Percentiles rank a stretch among this genome's conserved stretches.
Evolutionary conservation across 805 yeast species (phyloP).

Genomic region (Lachancea sp.): DNA sequence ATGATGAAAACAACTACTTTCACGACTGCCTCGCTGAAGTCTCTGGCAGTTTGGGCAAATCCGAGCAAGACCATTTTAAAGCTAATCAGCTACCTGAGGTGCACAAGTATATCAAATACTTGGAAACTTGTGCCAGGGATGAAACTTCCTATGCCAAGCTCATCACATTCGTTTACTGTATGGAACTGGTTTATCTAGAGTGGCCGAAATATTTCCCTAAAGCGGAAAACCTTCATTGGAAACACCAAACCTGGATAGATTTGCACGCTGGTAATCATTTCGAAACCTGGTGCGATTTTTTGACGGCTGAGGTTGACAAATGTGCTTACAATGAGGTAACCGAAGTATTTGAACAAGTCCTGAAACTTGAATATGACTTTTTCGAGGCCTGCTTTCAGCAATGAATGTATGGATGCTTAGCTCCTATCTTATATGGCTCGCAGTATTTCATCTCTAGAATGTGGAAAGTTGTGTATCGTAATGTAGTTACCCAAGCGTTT

Average conservation of each 20-base stretch:
- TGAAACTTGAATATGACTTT: slow-evolving; percentile 40
- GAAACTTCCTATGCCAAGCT: slow-evolving; percentile 31
- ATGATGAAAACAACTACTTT: slow-evolving; percentile 46
- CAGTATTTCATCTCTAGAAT: slow-evolving; percentile 10
- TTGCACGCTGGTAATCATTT: slow-evolving; percentile 47
- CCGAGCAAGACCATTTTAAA: slow-evolving; percentile 16
- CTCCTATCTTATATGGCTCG: background rate
- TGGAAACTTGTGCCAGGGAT: slow-evolving; percentile 30
- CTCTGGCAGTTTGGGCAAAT: slow-evolving; percentile 10
- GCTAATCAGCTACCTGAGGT: slow-evolving; percentile 32
- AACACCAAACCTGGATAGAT: slow-evolving; percentile 45
- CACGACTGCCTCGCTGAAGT: slow-evolving; percentile 30
- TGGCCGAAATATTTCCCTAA: slow-evolving; percentile 43
- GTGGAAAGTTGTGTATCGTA: slow-evolving; percentile 7
- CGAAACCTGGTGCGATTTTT: slow-evolving; percentile 42
- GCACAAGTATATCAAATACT: slow-evolving; percentile 33
- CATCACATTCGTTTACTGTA: slow-evolving; percentile 39
- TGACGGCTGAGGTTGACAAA: slow-evolving; percentile 39
- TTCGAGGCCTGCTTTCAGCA: slow-evolving; percentile 41
- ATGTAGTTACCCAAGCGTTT: slow-evolving; percentile 41
- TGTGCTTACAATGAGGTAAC: slow-evolving; percentile 29
- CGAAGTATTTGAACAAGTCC: slow-evolving; percentile 31
- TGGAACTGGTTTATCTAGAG: slow-evolving; percentile 46
- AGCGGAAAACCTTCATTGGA: slow-evolving; percentile 36
- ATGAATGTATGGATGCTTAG: background rate